These are phyloP conservation scores for Colletotrichum lindemuthianum DNA, from an alignment of 2,329 filamentous ascomycete genomes.

Conservation along the genomic window DNA sequence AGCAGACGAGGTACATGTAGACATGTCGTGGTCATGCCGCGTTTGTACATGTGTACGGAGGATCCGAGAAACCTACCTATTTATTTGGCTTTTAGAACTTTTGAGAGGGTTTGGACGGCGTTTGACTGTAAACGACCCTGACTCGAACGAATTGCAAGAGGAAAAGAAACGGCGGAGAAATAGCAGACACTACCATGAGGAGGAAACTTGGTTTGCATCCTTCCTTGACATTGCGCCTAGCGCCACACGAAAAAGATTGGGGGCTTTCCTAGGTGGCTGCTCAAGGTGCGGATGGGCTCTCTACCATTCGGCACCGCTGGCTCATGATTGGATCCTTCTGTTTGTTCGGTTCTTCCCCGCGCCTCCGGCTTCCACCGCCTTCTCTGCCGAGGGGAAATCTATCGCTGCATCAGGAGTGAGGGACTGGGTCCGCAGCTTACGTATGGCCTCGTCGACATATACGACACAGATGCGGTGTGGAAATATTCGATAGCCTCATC, in stretches of 20 bases:
- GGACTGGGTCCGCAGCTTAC: background rate
- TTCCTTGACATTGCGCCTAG: constrained; percentile 5
- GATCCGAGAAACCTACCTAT: too few relatives aligned
- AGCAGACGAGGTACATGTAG: too few relatives aligned
- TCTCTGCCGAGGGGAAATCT: background rate
- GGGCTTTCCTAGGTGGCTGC: constrained; percentile 11
- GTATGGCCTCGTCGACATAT: constrained; percentile 2
- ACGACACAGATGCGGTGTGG: constrained; percentile 30
- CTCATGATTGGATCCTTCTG: background rate
- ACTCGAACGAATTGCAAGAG: too few relatives aligned
- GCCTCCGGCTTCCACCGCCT: background rate
- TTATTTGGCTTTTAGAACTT: too few relatives aligned
- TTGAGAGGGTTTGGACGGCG: too few relatives aligned
- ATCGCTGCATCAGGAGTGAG: background rate
- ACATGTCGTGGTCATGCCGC: too few relatives aligned
- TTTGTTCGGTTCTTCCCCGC: background rate
- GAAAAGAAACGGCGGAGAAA: too few relatives aligned
- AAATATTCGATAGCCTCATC: constrained; percentile 13
- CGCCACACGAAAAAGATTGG: constrained; percentile 16
- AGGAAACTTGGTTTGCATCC: too few relatives aligned
- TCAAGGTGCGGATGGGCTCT: background rate
- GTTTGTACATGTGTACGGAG: too few relatives aligned
- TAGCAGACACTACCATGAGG: too few relatives aligned
- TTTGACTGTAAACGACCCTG: too few relatives aligned
- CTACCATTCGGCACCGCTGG: background rate